Percentiles rank a stretch among this genome's conserved stretches.
Evolutionary conservation across 805 yeast genomes (phyloP).

Genomic region (Suhomyces sp.): DNA sequence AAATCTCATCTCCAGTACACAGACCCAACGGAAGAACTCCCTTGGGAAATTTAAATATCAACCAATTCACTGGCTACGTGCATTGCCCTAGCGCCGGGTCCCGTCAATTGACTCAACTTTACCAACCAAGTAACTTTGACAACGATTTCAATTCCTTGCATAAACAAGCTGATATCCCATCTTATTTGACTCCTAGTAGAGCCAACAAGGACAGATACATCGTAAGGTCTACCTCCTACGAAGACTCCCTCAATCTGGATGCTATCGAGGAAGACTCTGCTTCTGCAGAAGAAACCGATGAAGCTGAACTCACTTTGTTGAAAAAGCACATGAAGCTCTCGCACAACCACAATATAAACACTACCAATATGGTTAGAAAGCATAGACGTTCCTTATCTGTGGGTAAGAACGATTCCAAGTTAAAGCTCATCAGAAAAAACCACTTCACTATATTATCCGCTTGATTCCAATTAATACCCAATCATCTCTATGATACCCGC

Average conservation of each 20-base stretch:
- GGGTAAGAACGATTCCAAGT: conserved; percentile 38
- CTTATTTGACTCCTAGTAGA: conserved; percentile 37
- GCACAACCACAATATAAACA: not conserved
- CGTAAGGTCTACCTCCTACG: conserved; percentile 8
- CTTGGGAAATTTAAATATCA: conserved; percentile 28
- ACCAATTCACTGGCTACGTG: conserved; percentile 31
- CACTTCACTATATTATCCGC: conserved; percentile 26
- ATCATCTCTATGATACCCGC: conserved; percentile 3
- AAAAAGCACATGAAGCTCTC: conserved; percentile 5
- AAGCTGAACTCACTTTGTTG: conserved; percentile 15
- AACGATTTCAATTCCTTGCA: conserved; percentile 31
- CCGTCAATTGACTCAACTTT: conserved; percentile 25
- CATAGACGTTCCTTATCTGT: conserved; percentile 38
- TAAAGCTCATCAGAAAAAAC: conserved; percentile 33
- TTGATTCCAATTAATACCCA: conserved; percentile 7
- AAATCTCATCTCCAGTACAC: conserved; percentile 9
- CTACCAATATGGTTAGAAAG: conserved; percentile 10
- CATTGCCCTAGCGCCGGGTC: conserved; percentile 5
- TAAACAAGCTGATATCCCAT: conserved; percentile 29
- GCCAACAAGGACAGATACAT: conserved; percentile 19
- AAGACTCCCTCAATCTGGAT: conserved; percentile 7
- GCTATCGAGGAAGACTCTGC: conserved; percentile 17
- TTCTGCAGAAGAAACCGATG: conserved; percentile 21
- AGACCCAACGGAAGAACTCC: conserved; percentile 20
- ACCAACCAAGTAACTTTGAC: conserved; percentile 30